These are phyloP conservation scores for Kwoniella shandongensis DNA, from an alignment of 768 basidiomycete genomes.

Conservation along the genomic window DNA sequence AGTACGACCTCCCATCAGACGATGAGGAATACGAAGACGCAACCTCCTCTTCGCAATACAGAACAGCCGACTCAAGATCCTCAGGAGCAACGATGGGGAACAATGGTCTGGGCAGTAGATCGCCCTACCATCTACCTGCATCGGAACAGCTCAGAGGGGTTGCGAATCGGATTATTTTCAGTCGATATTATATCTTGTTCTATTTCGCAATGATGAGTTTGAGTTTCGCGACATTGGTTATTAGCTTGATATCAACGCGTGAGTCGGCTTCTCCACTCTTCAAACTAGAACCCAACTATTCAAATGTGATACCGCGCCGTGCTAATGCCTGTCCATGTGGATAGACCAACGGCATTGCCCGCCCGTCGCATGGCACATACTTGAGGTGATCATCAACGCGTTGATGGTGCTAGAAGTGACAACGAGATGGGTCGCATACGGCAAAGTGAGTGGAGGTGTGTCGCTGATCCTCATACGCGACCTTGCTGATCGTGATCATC, in stretches of 20 bases:
- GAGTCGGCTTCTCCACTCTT: slow-evolving; percentile 26
- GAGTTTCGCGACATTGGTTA: slow-evolving; percentile 49
- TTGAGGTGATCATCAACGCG: slow-evolving; percentile 55
- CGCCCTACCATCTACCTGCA: slow-evolving; percentile 45
- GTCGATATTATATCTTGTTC: slow-evolving; percentile 52
- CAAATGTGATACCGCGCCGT: no score
- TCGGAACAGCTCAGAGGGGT: slow-evolving; percentile 49
- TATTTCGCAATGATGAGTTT: slow-evolving; percentile 52
- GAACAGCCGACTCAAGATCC: background rate
- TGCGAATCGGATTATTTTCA: slow-evolving; percentile 52
- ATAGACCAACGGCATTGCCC: slow-evolving; percentile 31
- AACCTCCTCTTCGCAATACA: background rate
- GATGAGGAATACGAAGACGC: slow-evolving; percentile 17
- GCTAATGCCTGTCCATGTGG: no score
- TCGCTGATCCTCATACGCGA: background rate
- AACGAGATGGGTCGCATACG: slow-evolving; percentile 88
- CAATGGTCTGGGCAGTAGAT: slow-evolving; percentile 22
- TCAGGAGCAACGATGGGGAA: background rate
- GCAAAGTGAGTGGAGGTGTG: slow-evolving; percentile 64
- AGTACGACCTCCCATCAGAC: slow-evolving; percentile 28
- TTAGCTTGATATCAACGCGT: slow-evolving; percentile 48
- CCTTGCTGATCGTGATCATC: background rate
- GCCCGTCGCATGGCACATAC: slow-evolving; percentile 49
- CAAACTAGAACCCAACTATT: background rate
- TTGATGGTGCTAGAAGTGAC: slow-evolving; percentile 93